Conservation (phyloP, 768 basidiomycete genomes). For the Trametes cinnabarina region DNA sequence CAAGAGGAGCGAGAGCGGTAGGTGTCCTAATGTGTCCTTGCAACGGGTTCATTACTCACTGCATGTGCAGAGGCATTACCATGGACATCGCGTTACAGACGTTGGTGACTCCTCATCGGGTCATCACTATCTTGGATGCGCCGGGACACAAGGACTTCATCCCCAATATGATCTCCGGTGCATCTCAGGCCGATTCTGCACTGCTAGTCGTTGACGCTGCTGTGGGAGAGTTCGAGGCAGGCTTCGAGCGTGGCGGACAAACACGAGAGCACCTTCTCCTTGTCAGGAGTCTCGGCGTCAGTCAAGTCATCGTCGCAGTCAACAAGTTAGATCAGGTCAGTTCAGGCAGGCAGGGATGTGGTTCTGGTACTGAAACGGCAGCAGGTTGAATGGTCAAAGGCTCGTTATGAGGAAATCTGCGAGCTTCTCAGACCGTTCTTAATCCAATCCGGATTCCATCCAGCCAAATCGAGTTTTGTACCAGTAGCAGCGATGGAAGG, state of each 20-base stretch:
- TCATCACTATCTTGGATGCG: constrained; percentile 93
- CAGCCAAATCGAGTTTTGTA: constrained; percentile 76
- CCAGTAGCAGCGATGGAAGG: constrained; percentile 92
- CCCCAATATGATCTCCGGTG: constrained; percentile 99
- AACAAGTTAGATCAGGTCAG: constrained; percentile 93
- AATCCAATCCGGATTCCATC: constrained; percentile 80
- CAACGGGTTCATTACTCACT: neutral
- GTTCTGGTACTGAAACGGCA: neutral
- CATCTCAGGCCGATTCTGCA: constrained; percentile 94
- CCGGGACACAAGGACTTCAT: constrained; percentile 98
- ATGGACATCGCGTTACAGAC: constrained; percentile 94
- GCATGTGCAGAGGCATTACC: constrained; percentile 87
- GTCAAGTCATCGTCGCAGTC: constrained; percentile 86
- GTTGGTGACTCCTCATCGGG: constrained; percentile 66
- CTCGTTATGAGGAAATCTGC: constrained; percentile 85
- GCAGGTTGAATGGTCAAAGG: constrained; percentile 84
- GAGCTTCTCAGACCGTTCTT: constrained; percentile 75
- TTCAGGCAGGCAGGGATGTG: neutral
- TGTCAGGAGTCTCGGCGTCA: constrained; percentile 88
- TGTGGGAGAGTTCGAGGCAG: constrained; percentile 92
- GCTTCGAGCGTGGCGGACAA: constrained; percentile 92
- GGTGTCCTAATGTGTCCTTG: neutral
- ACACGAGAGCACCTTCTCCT: constrained; percentile 92
- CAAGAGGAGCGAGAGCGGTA: constrained; percentile 92
- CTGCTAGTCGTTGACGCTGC: constrained; percentile 89